These are phyloP conservation scores for Colletotrichum viniferum DNA, from an alignment of 2,329 filamentous ascomycete genomes.

Conservation along the genomic window DNA sequence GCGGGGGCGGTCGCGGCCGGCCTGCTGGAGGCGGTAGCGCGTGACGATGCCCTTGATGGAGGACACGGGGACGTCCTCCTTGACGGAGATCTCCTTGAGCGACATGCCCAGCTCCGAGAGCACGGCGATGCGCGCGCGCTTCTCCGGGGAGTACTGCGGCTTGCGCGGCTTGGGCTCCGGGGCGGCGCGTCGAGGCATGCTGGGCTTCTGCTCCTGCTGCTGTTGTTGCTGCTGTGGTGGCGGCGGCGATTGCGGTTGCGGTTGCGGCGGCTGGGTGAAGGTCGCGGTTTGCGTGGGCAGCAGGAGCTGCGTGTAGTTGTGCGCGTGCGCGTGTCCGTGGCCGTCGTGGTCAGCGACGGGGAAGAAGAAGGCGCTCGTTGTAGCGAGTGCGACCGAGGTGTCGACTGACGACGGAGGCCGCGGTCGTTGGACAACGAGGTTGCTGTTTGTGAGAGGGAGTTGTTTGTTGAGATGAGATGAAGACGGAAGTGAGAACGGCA, in stretches of 20 bases:
- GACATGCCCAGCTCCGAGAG: slow-evolving; percentile 21
- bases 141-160: slow-evolving; percentile 21
- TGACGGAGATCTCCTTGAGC: slow-evolving; percentile 20
- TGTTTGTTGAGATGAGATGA: slow-evolving; percentile 1
- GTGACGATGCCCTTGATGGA: slow-evolving; percentile 22
- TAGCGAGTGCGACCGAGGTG: background rate
- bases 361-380: background rate
- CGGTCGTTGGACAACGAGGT: background rate
- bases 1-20: slow-evolving; percentile 16
- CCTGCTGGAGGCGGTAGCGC: slow-evolving; percentile 20
- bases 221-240: background rate
- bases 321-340: background rate
- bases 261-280: background rate
- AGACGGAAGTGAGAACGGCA: background rate
- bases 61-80: slow-evolving; percentile 20
- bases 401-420: background rate
- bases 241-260: background rate
- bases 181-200: slow-evolving; percentile 19
- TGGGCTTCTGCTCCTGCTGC: background rate
- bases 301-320: background rate
- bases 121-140: slow-evolving; percentile 19
- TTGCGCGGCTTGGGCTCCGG: slow-evolving; percentile 19
- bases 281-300: background rate
- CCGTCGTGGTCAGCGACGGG: background rate
- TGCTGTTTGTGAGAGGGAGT: background rate